Base-by-base conservation (phyloP, 495 filamentous ascomycete species). In the Penicillium goetzii region DNA sequence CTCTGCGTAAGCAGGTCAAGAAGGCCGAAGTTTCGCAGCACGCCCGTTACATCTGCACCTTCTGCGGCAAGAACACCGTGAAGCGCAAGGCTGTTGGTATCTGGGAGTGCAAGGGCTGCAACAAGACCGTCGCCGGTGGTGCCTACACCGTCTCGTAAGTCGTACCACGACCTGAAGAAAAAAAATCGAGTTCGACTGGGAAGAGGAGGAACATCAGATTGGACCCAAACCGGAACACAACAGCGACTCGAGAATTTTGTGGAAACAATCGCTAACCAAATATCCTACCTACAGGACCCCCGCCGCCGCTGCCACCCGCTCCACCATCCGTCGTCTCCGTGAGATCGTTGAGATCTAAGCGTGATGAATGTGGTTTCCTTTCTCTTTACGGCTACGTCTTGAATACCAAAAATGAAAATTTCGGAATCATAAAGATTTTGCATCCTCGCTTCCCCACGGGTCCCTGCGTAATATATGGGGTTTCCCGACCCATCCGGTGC, bases 1-100 rank as follows among this genome's bases (percentile, higher is more conserved):
- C 95, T 74, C 91, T 99, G 82, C 92, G 95, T 85, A 99, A 98
- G 86, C 95, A 97, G 81, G 92, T 98, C 77, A 99, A 99, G 91
- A 97, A 97, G 89, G 97, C 97, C 90, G 95, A 99, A 90, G 89
- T 97, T 75, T 88, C 90, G 59, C 94, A 98, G 81, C 94, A 97
- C 86, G 92, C 92, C 80, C 86, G 88, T 78, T 97, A 97, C 86
- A 64, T 80, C 73, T 83, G 80, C 86, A 94, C 92, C 56, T 95
- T 96, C 88, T 97, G 94, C 88, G 94, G 93, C 69, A 97, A 97
- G 87, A 89, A 85, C 81, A 90, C 89, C 64, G 95, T 99, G 70
- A 95, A 95, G 87, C 88, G 95, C 67, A 83, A 91, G 68, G 86
- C 92, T 58, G 91, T 96, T 70, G 96, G 95, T 72, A 98, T 98